phyloP scores from a whole-genome alignment of 1,139 yeast genomes.

The Scheffersomyces cryptocercus region DNA sequence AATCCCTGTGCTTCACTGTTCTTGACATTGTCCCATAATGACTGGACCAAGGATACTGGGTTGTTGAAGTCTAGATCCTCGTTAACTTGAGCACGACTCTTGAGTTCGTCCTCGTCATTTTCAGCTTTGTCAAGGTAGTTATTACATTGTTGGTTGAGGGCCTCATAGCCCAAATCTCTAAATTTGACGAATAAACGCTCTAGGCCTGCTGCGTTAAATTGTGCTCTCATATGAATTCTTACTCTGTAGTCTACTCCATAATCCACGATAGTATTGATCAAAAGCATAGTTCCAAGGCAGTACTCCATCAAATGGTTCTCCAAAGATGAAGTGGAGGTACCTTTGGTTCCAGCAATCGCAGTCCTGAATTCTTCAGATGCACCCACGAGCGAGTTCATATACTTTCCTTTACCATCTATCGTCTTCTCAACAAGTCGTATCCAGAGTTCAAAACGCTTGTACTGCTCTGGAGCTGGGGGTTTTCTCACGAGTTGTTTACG shows the following conservation, averaged over 20 bases:
- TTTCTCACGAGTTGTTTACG: slow-evolving; percentile 38
- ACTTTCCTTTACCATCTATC: slow-evolving; percentile 81
- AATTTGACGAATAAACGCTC: slow-evolving; percentile 62
- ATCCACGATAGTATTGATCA: slow-evolving; percentile 71
- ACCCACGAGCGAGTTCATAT: slow-evolving; percentile 85
- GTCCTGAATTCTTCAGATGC: slow-evolving; percentile 84
- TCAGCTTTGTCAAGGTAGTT: slow-evolving; percentile 67
- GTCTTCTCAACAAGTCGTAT: slow-evolving; percentile 69
- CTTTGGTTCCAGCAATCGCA: slow-evolving; percentile 47
- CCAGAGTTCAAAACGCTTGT: slow-evolving; percentile 84
- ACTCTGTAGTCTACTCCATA: slow-evolving; percentile 65
- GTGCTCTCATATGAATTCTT: slow-evolving; percentile 75
- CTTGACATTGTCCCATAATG: slow-evolving; percentile 70
- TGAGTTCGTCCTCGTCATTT: slow-evolving; percentile 67
- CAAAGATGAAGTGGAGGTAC: slow-evolving; percentile 21
- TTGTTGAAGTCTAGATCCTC: slow-evolving; percentile 66
- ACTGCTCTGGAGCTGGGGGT: slow-evolving; percentile 39
- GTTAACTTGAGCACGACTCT: slow-evolving; percentile 60
- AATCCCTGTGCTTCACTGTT: slow-evolving; percentile 74
- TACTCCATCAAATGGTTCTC: slow-evolving; percentile 81
- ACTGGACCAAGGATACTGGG: slow-evolving; percentile 69
- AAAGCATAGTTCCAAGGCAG: slow-evolving; percentile 72
- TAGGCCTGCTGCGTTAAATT: slow-evolving; percentile 76
- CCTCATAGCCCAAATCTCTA: slow-evolving; percentile 61
- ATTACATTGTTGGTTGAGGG: slow-evolving; percentile 64